Evolutionary conservation across 129 eudicot genomes (phyloP).

Genomic region (Ambrosia artemisiifolia): DNA sequence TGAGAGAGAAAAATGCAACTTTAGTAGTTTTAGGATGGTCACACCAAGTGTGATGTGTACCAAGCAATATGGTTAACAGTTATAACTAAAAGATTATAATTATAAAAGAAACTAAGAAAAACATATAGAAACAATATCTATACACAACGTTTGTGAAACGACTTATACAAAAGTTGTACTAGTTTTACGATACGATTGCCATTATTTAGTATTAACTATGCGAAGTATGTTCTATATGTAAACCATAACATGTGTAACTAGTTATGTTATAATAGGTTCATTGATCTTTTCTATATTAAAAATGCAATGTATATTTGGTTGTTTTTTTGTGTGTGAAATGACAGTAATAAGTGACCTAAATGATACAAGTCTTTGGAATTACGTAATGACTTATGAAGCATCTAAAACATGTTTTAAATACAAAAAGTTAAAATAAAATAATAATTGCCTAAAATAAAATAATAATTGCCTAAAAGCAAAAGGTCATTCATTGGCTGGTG

Average conservation of each 20-base stretch:
- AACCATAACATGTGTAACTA: background rate
- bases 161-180: no score
- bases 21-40: no score
- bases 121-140: no score
- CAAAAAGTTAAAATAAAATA: no score
- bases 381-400: constrained; percentile 2
- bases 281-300: background rate
- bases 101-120: background rate
- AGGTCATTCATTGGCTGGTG: background rate
- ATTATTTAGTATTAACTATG: background rate
- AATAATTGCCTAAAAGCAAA: background rate
- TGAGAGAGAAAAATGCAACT: no score
- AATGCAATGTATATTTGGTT: background rate
- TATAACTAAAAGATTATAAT: background rate
- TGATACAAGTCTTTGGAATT: background rate
- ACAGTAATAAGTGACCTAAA: background rate
- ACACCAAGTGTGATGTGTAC: no score
- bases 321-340: background rate
- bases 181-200: background rate
- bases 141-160: no score
- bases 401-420: constrained; percentile 11
- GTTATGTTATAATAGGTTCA: background rate
- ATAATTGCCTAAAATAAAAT: background rate
- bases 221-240: no score
- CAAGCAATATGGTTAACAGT: background rate